These are phyloP conservation scores for Colletotrichum simmondsii DNA, from an alignment of 2,329 filamentous ascomycete genomes.

Conservation along the genomic window DNA sequence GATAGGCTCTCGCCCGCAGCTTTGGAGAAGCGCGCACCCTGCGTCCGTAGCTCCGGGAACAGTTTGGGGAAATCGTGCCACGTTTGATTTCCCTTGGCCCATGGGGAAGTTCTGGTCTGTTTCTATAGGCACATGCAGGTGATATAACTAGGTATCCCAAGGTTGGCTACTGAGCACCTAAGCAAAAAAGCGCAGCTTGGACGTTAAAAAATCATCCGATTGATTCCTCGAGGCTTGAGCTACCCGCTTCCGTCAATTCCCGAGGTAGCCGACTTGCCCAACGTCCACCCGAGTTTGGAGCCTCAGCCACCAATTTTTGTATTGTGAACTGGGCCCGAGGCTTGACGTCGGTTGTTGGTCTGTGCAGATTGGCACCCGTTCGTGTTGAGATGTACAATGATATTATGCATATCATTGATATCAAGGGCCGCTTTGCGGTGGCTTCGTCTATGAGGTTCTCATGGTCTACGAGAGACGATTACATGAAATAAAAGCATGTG, in stretches of 20 bases:
- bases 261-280: conserved; percentile 21
- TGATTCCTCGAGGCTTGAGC: not conserved
- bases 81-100: not conserved
- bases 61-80: conserved; percentile 3
- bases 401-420: too few relatives aligned
- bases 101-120: not conserved
- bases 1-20: conserved; percentile 10
- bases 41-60: conserved; percentile 30
- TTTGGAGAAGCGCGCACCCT: not conserved
- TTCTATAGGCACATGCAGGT: not conserved
- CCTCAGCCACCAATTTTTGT: conserved; percentile 1
- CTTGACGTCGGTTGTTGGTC: not conserved
- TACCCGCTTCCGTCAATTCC: conserved; percentile 30
- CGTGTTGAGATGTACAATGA: too few relatives aligned
- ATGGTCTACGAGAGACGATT: too few relatives aligned
- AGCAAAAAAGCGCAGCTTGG: not conserved
- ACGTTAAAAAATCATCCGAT: conserved; percentile 24
- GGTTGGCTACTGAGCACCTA: not conserved
- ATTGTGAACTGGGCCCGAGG: not conserved
- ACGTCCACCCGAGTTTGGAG: not conserved
- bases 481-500: too few relatives aligned
- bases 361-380: not conserved
- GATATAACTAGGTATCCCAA: not conserved
- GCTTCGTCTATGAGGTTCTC: too few relatives aligned
- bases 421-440: too few relatives aligned